Conservation (phyloP, 2,329 filamentous ascomycete genomes). For the Phialophora tarda region DNA sequence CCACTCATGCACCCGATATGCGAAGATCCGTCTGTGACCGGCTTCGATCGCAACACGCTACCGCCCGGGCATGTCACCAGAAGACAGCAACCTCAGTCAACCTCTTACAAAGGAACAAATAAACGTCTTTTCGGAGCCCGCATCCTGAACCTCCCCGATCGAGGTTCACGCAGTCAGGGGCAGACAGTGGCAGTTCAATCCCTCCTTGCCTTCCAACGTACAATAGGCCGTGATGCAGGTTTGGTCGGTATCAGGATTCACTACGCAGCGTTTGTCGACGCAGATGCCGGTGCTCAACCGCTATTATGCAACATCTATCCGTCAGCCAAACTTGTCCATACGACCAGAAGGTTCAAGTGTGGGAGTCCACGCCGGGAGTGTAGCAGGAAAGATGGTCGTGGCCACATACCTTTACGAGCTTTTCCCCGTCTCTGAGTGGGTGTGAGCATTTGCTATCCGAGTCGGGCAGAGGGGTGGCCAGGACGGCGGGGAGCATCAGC, state of each 20-base stretch:
- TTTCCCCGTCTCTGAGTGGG: slow-evolving; percentile 18
- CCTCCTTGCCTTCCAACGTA: slow-evolving; percentile 18
- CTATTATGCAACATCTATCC: neutral
- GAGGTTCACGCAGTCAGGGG: slow-evolving; percentile 10
- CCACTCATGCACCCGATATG: neutral
- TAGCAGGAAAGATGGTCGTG: neutral
- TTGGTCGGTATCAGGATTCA: slow-evolving; percentile 15
- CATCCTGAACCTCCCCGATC: neutral
- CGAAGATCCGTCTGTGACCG: neutral
- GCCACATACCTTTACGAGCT: slow-evolving; percentile 19
- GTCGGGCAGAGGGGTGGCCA: slow-evolving; percentile 17
- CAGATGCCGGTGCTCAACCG: slow-evolving; percentile 20
- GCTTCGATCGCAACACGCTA: neutral
- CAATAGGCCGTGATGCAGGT: slow-evolving; percentile 22
- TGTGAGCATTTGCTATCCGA: neutral
- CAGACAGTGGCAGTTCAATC: slow-evolving; percentile 20
- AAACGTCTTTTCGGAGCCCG: neutral
- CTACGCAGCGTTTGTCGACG: slow-evolving; percentile 19
- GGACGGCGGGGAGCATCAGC: slow-evolving; percentile 13
- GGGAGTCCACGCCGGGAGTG: neutral
- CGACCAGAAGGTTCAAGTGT: neutral
- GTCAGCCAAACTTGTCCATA: slow-evolving; percentile 1
- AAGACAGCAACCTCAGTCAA: neutral
- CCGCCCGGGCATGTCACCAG: neutral
- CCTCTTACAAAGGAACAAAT: neutral